These are phyloP conservation scores for Penicillium egyptiacum DNA, from an alignment of 495 filamentous ascomycete species.

Conservation along the genomic window DNA sequence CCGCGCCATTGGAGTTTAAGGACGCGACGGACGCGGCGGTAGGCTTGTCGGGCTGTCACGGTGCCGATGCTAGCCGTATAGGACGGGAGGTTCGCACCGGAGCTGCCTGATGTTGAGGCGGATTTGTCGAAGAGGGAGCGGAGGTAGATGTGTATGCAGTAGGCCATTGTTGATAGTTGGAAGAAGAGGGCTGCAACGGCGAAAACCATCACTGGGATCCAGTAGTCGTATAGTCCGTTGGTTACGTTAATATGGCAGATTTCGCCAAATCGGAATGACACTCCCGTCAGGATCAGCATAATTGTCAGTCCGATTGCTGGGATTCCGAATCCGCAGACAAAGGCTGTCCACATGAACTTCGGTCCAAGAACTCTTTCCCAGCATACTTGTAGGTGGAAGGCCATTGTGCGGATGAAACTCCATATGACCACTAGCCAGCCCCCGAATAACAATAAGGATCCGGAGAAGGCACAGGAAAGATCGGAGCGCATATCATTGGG, in stretches of 20 bases:
- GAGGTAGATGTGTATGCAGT: conserved; percentile 94
- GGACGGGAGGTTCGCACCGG: conserved; percentile 61
- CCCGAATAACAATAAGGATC: conserved; percentile 78
- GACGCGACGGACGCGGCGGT: conserved; percentile 78
- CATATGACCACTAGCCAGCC: conserved; percentile 82
- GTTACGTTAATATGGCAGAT: conserved; percentile 91
- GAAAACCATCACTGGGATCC: conserved; percentile 84
- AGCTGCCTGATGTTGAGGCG: conserved; percentile 59
- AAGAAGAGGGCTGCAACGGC: conserved; percentile 74
- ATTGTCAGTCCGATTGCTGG: conserved; percentile 69
- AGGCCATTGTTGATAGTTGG: conserved; percentile 82
- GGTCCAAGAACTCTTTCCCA: conserved; percentile 90
- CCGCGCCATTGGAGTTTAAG: conserved; percentile 94
- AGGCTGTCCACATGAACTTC: conserved; percentile 86
- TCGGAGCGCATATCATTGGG: conserved; percentile 88
- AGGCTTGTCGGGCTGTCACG: conserved; percentile 83
- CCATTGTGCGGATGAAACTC: conserved; percentile 86
- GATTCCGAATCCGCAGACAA: conserved; percentile 79
- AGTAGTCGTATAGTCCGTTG: conserved; percentile 78
- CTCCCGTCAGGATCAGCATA: conserved; percentile 81
- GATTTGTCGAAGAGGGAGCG: conserved; percentile 72
- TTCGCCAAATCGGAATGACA: conserved; percentile 88
- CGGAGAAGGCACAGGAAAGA: conserved; percentile 81
- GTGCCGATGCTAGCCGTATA: conserved; percentile 79
- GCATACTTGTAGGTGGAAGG: conserved; percentile 95